Evolutionary conservation across 805 yeast genomes (phyloP).

Genomic region (Candida michaelii): DNA sequence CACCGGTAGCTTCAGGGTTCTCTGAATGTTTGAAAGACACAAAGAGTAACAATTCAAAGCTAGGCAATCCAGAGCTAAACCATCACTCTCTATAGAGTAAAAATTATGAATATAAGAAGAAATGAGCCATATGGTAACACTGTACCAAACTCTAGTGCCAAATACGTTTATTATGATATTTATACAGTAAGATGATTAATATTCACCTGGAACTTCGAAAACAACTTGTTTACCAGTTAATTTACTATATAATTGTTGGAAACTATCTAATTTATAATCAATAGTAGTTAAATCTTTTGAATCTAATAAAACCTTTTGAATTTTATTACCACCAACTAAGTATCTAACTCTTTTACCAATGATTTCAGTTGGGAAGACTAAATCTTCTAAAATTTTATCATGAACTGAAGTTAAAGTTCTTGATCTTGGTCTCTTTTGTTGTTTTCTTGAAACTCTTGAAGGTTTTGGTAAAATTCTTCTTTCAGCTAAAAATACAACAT

Average conservation of each 20-base stretch:
- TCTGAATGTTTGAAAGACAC: too few relatives aligned
- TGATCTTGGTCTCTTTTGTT: constrained; percentile 99
- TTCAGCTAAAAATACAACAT: constrained; percentile 98
- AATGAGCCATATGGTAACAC: constrained; percentile 58
- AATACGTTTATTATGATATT: constrained; percentile 5
- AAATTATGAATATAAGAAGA: too few relatives aligned
- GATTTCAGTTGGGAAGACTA: constrained; percentile 99
- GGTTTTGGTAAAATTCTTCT: constrained; percentile 99
- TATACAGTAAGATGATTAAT: constrained; percentile 9
- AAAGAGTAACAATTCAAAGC: too few relatives aligned
- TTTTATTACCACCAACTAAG: constrained; percentile 98
- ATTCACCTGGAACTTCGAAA: constrained; percentile 75
- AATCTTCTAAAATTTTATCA: constrained; percentile 97
- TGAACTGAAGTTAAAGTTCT: constrained; percentile 99
- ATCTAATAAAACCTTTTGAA: constrained; percentile 96
- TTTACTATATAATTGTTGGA: constrained; percentile 97
- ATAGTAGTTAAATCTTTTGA: constrained; percentile 95
- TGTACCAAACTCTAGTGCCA: not conserved
- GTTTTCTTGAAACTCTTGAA: constrained; percentile 89
- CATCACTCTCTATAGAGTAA: too few relatives aligned
- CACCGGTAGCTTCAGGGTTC: too few relatives aligned
- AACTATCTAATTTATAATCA: constrained; percentile 98
- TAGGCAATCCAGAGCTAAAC: too few relatives aligned
- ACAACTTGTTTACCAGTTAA: constrained; percentile 99
- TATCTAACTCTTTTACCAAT: constrained; percentile 99